Conservation (phyloP, 1,139 yeast species). For the Saccharomyces hybrid region DNA sequence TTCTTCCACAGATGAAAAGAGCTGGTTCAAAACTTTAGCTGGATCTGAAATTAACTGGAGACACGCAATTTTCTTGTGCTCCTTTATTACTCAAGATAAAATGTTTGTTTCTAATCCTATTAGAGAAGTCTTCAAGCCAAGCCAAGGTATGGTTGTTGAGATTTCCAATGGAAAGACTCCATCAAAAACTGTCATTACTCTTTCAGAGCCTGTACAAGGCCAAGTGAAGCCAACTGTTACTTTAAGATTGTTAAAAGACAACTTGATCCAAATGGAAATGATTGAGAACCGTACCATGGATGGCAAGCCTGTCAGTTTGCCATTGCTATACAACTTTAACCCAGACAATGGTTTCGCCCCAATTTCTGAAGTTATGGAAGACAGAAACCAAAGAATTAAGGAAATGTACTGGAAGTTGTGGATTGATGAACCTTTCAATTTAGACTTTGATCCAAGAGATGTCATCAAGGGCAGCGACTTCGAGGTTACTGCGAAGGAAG, state of each 20-base stretch:
- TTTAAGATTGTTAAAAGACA: constrained; percentile 43
- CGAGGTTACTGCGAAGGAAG: constrained; percentile 65
- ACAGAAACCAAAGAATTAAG: constrained; percentile 87
- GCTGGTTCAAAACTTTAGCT: constrained; percentile 78
- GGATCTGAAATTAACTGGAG: constrained; percentile 82
- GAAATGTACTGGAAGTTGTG: constrained; percentile 95
- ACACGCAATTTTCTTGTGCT: constrained; percentile 76
- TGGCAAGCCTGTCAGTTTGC: constrained; percentile 62
- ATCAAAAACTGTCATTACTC: constrained; percentile 52
- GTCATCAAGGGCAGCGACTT: constrained; percentile 58
- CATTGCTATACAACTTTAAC: constrained; percentile 69
- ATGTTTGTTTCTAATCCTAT: constrained; percentile 74
- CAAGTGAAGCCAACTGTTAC: constrained; percentile 62
- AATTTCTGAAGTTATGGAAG: constrained; percentile 80
- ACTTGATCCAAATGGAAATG: constrained; percentile 55
- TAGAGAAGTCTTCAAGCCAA: constrained; percentile 72
- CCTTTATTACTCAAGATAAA: constrained; percentile 76
- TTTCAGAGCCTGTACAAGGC: constrained; percentile 68
- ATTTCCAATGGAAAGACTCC: constrained; percentile 46
- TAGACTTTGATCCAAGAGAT: constrained; percentile 60
- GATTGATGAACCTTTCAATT: constrained; percentile 71
- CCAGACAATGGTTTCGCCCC: constrained; percentile 93
- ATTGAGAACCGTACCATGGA: constrained; percentile 88
- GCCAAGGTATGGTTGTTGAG: constrained; percentile 48
- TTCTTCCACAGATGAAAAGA: constrained; percentile 43